Evolutionary conservation across 371 early-diverging fungal species (phyloP).

Genomic region (Apophysomyces ossiformis): DNA sequence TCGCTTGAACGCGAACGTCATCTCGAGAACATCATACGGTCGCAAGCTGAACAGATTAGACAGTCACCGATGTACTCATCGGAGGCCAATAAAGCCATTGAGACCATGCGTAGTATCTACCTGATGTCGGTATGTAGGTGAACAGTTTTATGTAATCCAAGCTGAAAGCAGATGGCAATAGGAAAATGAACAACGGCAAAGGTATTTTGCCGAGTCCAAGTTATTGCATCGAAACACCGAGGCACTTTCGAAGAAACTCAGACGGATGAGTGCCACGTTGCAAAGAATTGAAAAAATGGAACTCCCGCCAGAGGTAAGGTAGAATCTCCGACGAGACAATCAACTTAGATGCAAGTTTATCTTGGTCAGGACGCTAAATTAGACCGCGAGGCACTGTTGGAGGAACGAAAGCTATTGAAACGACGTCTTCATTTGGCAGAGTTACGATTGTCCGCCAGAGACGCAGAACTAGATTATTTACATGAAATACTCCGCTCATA

Average conservation of each 20-base stretch:
- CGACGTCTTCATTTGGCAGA: constrained; percentile 48
- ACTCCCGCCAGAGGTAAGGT: constrained; percentile 25
- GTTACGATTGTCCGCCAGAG: constrained; percentile 44
- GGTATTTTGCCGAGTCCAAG: constrained; percentile 32
- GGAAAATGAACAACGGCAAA: constrained; percentile 40
- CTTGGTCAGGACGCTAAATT: constrained; percentile 25
- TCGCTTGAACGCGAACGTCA: constrained; percentile 33
- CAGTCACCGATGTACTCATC: constrained; percentile 18
- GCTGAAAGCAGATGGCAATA: background rate
- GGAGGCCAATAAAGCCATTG: constrained; percentile 29
- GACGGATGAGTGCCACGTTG: constrained; percentile 30
- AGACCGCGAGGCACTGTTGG: constrained; percentile 31
- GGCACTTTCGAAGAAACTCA: constrained; percentile 27
- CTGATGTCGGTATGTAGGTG: constrained; percentile 31
- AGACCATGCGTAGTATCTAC: constrained; percentile 40
- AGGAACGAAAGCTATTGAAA: constrained; percentile 32
- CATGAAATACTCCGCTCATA: constrained; percentile 31
- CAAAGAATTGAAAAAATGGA: constrained; percentile 39
- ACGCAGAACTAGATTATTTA: constrained; percentile 48
- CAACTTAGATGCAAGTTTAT: background rate
- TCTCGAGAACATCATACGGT: constrained; percentile 34
- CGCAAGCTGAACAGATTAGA: constrained; percentile 37
- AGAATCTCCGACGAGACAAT: background rate
- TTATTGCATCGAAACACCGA: constrained; percentile 35
- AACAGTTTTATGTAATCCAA: background rate